Evolutionary conservation across 805 yeast genomes (phyloP).

Genomic region (Spathaspora arborariae): DNA sequence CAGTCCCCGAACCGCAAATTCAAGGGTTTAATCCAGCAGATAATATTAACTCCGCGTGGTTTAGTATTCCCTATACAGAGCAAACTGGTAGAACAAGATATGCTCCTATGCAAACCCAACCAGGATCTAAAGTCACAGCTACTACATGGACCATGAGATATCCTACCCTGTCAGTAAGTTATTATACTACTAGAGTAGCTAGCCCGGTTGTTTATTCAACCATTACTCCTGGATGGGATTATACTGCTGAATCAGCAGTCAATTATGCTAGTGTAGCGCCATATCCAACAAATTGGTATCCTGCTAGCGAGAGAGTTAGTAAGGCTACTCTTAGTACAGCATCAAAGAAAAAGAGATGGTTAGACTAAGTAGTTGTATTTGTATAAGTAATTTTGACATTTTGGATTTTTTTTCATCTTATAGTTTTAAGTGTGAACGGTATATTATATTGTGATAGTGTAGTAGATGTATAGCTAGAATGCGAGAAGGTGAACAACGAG

Average conservation of each 20-base stretch:
- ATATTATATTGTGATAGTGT: neutral
- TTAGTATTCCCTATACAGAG: constrained; percentile 63
- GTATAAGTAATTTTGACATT: neutral
- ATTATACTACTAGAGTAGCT: constrained; percentile 44
- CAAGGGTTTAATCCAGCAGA: constrained; percentile 23
- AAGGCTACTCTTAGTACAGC: constrained; percentile 34
- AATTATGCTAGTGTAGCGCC: constrained; percentile 75
- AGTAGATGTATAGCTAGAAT: no score
- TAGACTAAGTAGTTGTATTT: constrained; percentile 17
- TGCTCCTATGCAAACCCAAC: constrained; percentile 95
- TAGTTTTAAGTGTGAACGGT: neutral
- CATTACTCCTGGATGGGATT: constrained; percentile 80
- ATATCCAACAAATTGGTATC: constrained; percentile 60
- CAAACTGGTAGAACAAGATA: constrained; percentile 78
- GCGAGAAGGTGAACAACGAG: no score
- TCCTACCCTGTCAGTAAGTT: constrained; percentile 61
- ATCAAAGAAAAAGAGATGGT: constrained; percentile 37
- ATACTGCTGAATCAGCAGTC: constrained; percentile 55
- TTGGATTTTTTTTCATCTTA: neutral
- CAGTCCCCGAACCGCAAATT: constrained; percentile 38
- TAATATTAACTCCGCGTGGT: constrained; percentile 41
- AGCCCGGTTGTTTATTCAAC: constrained; percentile 59
- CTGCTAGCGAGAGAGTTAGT: constrained; percentile 52
- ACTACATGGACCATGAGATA: constrained; percentile 62
- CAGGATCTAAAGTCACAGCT: constrained; percentile 65